Conservation (phyloP, 208 protist species). For the Crithidia fasciculata region DNA sequence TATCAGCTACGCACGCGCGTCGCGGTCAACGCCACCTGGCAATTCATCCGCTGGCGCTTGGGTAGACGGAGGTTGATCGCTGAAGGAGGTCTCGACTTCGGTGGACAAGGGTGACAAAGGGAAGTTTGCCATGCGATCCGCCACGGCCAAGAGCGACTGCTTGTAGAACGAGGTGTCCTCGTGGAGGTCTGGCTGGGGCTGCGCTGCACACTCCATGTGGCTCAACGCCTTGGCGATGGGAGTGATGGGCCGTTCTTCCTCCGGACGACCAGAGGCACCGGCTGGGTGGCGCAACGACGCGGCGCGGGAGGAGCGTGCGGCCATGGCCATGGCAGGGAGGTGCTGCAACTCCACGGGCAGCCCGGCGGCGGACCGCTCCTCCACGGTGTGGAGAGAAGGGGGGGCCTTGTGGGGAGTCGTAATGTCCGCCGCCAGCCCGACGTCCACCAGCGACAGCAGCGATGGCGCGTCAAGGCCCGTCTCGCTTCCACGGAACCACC, state of each 20-base stretch:
- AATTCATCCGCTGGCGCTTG: not conserved
- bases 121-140: conserved; percentile 6
- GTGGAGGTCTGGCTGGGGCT: conserved; percentile 1
- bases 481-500: conserved; percentile 10
- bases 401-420: conserved; percentile 7
- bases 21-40: not conserved
- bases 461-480: conserved; percentile 9
- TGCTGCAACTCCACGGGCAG: conserved; percentile 18
- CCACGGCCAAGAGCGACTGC: conserved; percentile 16
- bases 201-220: conserved; percentile 23
- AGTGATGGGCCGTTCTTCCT: not conserved
- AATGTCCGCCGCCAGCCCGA: not conserved
- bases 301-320: not conserved
- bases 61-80: not conserved
- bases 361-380: conserved; percentile 11
- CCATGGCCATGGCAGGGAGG: not conserved
- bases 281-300: not conserved
- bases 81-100: not conserved
- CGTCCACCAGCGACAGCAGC: conserved; percentile 17
- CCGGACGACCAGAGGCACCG: not conserved
- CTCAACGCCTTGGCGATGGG: conserved; percentile 10
- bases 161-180: conserved; percentile 25
- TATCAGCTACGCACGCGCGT: not conserved
- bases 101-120: conserved; percentile 2
- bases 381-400: not conserved